phyloP scores from a whole-genome alignment of 306 rosid species.

The Neltuma alba region DNA sequence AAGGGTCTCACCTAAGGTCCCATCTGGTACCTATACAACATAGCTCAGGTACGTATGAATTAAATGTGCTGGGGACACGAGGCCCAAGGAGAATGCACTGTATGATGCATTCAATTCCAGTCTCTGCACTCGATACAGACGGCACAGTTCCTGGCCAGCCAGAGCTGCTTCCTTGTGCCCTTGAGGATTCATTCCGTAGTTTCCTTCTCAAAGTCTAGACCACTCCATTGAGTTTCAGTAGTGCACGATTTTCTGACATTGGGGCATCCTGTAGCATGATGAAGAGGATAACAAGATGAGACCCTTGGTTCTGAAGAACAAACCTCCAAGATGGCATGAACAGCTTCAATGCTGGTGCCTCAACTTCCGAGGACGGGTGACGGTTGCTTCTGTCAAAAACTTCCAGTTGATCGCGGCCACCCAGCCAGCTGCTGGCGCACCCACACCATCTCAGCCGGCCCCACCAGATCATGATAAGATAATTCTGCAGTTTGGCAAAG shows the following conservation, averaged over 20 bases:
- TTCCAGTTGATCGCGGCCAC: constrained; percentile 81
- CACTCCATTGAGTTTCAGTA: constrained; percentile 77
- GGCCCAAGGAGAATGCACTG: constrained; percentile 98
- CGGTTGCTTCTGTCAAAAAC: constrained; percentile 86
- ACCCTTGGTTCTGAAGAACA: constrained; percentile 81
- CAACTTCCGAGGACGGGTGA: constrained; percentile 83
- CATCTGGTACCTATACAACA: constrained; percentile 85
- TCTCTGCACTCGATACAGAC: constrained; percentile 71
- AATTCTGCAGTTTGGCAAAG: constrained; percentile 86
- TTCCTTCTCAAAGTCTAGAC: constrained; percentile 74
- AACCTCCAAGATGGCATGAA: constrained; percentile 93
- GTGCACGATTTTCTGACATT: constrained; percentile 75
- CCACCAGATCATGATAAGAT: constrained; percentile 77
- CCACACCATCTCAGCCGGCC: constrained; percentile 70
- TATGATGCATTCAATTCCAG: constrained; percentile 84
- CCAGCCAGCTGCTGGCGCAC: constrained; percentile 65
- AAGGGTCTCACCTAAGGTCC: constrained; percentile 91
- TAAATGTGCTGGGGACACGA: constrained; percentile 89
- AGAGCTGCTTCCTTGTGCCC: constrained; percentile 64
- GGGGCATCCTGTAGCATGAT: constrained; percentile 49
- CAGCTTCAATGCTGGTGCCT: constrained; percentile 93
- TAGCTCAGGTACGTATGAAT: constrained; percentile 92
- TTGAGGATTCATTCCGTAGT: constrained; percentile 81
- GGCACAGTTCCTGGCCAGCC: constrained; percentile 81
- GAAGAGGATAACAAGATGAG: constrained; percentile 58